phyloP scores from a whole-genome alignment of 352 stramenopile genomes.

The Phytophthora sansomeana region DNA sequence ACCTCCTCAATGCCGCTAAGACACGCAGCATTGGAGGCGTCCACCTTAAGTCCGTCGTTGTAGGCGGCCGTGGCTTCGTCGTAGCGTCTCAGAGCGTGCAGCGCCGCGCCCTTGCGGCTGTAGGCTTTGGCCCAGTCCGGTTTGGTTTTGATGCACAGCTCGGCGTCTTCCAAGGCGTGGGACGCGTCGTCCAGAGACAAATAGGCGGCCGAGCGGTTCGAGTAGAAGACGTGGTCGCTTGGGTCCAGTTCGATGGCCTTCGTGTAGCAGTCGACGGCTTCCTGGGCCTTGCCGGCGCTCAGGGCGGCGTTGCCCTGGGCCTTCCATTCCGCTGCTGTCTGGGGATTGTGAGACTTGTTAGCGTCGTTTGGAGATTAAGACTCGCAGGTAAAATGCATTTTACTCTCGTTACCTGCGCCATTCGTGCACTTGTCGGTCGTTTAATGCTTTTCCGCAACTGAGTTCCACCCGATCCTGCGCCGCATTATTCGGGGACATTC shows the following conservation, averaged over 20 bases:
- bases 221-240: slow-evolving; percentile 98
- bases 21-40: slow-evolving; percentile 93
- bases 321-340: slow-evolving; percentile 87
- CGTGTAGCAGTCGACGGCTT: slow-evolving; percentile 97
- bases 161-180: slow-evolving; percentile 97
- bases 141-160: slow-evolving; percentile 96
- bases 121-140: slow-evolving; percentile 97
- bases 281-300: slow-evolving; percentile 92
- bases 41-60: slow-evolving; percentile 90
- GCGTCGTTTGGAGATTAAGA: not conserved
- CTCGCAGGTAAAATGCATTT: not conserved
- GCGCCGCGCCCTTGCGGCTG: slow-evolving; percentile 96
- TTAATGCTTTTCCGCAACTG: slow-evolving; percentile 31
- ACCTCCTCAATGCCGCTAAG: slow-evolving; percentile 95
- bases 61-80: slow-evolving; percentile 89
- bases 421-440: slow-evolving; percentile 14
- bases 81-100: slow-evolving; percentile 93
- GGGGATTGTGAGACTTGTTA: not conserved
- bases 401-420: slow-evolving; percentile 30
- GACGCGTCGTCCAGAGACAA: slow-evolving; percentile 92
- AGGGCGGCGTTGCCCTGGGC: slow-evolving; percentile 96
- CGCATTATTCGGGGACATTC: slow-evolving; percentile 32
- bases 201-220: slow-evolving; percentile 99
- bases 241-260: slow-evolving; percentile 96
- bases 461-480: slow-evolving; percentile 27